Evolutionary conservation across 2,329 filamentous ascomycete genomes (phyloP).

Genomic region (Aspergillus bombycis): DNA sequence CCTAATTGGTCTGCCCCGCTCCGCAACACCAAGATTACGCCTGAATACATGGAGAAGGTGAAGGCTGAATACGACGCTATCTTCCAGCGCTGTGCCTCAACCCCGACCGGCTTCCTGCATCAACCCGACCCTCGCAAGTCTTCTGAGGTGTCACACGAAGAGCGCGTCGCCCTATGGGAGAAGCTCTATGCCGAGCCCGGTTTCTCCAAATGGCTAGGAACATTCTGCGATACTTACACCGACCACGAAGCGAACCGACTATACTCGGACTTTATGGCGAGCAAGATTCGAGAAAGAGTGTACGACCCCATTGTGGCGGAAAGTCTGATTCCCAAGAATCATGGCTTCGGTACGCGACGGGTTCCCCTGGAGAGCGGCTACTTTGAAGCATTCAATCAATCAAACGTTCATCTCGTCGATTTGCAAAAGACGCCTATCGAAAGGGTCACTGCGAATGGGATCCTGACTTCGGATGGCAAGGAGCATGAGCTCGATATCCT

Average conservation of each 20-base stretch:
- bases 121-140: neutral
- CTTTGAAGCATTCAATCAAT: slow-evolving; percentile 54
- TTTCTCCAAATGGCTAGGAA: slow-evolving; percentile 23
- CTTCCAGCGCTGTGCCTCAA: slow-evolving; percentile 17
- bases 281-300: slow-evolving; percentile 56
- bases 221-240: slow-evolving; percentile 57
- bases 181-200: slow-evolving; percentile 21
- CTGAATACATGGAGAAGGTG: slow-evolving; percentile 19
- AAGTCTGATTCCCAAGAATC: slow-evolving; percentile 56
- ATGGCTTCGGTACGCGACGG: slow-evolving; percentile 60
- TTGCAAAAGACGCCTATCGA: slow-evolving; percentile 21
- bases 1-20: slow-evolving; percentile 32
- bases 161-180: slow-evolving; percentile 22
- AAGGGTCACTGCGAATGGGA: slow-evolving; percentile 33
- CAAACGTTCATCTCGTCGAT: slow-evolving; percentile 42
- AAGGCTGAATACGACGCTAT: slow-evolving; percentile 18
- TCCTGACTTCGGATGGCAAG: slow-evolving; percentile 42
- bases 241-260: slow-evolving; percentile 54
- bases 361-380: slow-evolving; percentile 54
- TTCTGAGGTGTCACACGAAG: slow-evolving; percentile 12
- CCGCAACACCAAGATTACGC: slow-evolving; percentile 21
- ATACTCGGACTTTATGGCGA: slow-evolving; percentile 60
- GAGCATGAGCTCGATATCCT: slow-evolving; percentile 46
- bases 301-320: slow-evolving; percentile 54
- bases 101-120: slow-evolving; percentile 20